A percentile compares a stretch with the other conserved stretches of the same genome.
Conservation (phyloP, 306 rosid genomes). For the Datisca glomerata region DNA sequence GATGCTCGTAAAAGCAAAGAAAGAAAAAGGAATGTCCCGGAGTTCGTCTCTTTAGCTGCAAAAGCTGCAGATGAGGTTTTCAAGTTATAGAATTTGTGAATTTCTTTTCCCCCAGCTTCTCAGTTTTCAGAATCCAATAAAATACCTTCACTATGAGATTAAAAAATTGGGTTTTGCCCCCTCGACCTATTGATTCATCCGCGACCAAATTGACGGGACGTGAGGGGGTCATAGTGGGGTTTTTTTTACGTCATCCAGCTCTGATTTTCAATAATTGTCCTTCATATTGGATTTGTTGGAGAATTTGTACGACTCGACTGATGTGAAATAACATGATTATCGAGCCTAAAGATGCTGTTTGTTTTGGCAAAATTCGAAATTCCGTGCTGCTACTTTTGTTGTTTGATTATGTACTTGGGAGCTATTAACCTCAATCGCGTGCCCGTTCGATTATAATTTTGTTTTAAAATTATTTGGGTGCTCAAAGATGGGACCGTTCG, state of each 20-base stretch:
- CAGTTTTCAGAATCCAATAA: no score
- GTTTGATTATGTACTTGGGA: conserved; percentile 15
- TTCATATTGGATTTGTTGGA: conserved; percentile 13
- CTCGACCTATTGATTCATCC: no score
- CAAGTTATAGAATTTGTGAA: no score
- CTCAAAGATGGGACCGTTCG: conserved; percentile 49
- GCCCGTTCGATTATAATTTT: conserved; percentile 11
- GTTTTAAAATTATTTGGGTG: conserved; percentile 33
- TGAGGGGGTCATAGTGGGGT: background rate
- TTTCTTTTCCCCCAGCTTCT: no score
- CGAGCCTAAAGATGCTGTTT: no score
- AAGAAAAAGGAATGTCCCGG: no score
- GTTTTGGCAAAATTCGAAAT: conserved; percentile 25
- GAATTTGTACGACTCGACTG: conserved; percentile 27
- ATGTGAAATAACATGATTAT: conserved; percentile 36
- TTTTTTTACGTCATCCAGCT: conserved; percentile 11
- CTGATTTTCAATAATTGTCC: conserved; percentile 15
- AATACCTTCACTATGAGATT: no score
- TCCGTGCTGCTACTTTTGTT: conserved; percentile 25
- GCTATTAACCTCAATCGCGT: conserved; percentile 1
- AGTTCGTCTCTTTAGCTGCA: no score
- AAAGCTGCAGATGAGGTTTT: no score
- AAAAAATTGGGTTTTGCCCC: no score
- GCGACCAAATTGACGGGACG: background rate
- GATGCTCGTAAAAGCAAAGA: no score